Conservation (phyloP, 768 basidiomycete species). For the Mycena epipterygia region DNA sequence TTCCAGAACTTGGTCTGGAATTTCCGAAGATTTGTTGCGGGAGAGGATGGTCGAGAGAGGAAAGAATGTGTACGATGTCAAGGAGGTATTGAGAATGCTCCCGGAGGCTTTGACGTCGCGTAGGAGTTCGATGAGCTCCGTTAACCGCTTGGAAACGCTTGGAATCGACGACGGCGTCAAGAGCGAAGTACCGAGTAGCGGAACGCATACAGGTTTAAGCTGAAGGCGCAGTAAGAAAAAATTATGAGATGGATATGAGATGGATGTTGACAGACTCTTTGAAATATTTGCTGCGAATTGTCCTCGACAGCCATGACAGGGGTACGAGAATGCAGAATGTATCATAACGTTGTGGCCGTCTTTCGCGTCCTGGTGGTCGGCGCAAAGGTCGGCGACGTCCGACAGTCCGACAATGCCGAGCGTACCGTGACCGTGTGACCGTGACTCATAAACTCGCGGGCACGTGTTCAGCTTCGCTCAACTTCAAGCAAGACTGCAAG, state of each 20-base stretch:
- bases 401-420: too few relatives aligned
- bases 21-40: conserved; percentile 74
- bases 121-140: conserved; percentile 64
- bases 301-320: conserved; percentile 20
- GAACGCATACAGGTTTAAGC: conserved; percentile 85
- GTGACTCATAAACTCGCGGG: too few relatives aligned
- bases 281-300: conserved; percentile 31
- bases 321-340: not conserved
- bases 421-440: too few relatives aligned
- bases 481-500: too few relatives aligned
- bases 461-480: conserved; percentile 7
- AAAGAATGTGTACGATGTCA: conserved; percentile 89
- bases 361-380: not conserved
- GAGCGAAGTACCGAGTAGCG: conserved; percentile 78
- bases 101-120: conserved; percentile 55
- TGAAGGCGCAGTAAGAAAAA: conserved; percentile 34
- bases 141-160: conserved; percentile 64
- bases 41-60: conserved; percentile 89
- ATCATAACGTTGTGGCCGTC: conserved; percentile 12
- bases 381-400: too few relatives aligned
- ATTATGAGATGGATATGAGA: not conserved
- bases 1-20: conserved; percentile 88
- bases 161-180: conserved; percentile 69
- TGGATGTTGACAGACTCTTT: conserved; percentile 20
- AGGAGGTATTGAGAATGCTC: conserved; percentile 61